Percentiles rank a stretch among this genome's conserved stretches.
Evolutionary conservation across 2,329 filamentous ascomycete species (phyloP).

Genomic region (Leptographium lundbergii): DNA sequence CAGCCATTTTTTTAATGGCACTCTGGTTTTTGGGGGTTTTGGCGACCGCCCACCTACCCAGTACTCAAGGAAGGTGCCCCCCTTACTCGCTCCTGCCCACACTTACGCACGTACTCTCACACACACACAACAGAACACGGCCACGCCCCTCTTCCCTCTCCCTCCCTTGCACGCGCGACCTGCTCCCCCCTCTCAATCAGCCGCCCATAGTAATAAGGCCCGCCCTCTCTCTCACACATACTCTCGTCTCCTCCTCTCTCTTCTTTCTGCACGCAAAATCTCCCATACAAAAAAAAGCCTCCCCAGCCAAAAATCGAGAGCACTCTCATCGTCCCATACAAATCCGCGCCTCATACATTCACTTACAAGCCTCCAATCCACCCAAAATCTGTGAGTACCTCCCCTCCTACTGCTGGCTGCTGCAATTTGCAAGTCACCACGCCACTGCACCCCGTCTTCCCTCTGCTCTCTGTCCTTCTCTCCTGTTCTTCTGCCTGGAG

Average conservation of each 20-base stretch:
- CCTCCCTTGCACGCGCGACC: slow-evolving; percentile 2
- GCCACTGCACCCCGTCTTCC: background rate
- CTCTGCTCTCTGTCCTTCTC: background rate
- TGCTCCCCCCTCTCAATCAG: slow-evolving; percentile 36
- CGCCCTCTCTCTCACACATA: slow-evolving; percentile 48
- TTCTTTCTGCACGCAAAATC: slow-evolving; percentile 23
- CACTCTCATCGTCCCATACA: slow-evolving; percentile 31
- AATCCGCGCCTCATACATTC: slow-evolving; percentile 20
- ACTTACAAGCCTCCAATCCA: slow-evolving; percentile 30
- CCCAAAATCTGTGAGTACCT: slow-evolving; percentile 42
- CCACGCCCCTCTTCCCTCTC: slow-evolving; percentile 1
- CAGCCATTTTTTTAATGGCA: slow-evolving; percentile 7
- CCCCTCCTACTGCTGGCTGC: slow-evolving; percentile 22
- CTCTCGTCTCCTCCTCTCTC: slow-evolving; percentile 36
- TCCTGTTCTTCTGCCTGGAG: background rate
- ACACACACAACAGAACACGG: slow-evolving; percentile 1
- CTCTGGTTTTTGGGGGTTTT: slow-evolving; percentile 11
- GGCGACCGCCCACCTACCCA: slow-evolving; percentile 16
- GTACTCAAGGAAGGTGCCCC: background rate
- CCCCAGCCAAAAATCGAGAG: slow-evolving; percentile 31
- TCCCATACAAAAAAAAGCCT: slow-evolving; percentile 46
- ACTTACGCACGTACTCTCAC: background rate
- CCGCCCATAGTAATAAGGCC: slow-evolving; percentile 53
- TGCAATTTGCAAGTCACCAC: slow-evolving; percentile 29
- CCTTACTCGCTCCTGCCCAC: slow-evolving; percentile 1